Evolutionary conservation across 805 yeast genomes (phyloP), one percentile per base, ranked within the genome.

Genomic region (Wickerhamiella azymoides): DNA sequence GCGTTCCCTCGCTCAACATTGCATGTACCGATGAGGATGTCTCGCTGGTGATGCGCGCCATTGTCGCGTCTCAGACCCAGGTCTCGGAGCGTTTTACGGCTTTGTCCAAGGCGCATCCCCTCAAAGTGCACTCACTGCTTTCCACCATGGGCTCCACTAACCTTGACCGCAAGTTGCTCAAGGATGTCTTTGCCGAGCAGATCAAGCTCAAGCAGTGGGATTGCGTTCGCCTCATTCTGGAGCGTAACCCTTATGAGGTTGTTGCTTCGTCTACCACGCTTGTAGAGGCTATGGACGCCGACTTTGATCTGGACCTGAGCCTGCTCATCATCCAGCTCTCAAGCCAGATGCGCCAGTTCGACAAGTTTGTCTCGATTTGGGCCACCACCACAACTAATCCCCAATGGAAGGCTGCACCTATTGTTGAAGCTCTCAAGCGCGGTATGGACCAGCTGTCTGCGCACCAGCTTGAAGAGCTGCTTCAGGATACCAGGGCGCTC

Each of bases 381-480:
- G 28, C 26, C 21, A 16, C 16, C 24, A 18, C 33, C 14, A 25
- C 11, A 3, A 30, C 14, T 4, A 41, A 33, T 13, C 32, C 30
- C 4, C 5, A 16, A 5, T 33, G 38, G 44, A 24, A 24, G 6
- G n/a, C 40, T 2, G 33, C 11, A 0, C 42, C 28, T 2, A 3
- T 35, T 2, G 9, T 25, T 10, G 28, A 24, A 0, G 49, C 43
- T 1, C 19, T 50, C 8, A 10, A 19, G 9, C 11, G 33, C 4
- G 46, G 50, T 2, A 26, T 51, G 5, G 45, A 40, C 5, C 38
- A 48, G 13, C 44, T 54, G 13, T 43, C 57, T 1, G 28, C 50
- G 9, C 8, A 11, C 6, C 57, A 54, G 21, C 37, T 54, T 3
- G 46, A 39, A 3, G 36, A 40, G 8, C 27, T 52, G 5, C 30